These are phyloP conservation scores for Colletotrichum somersetense DNA, from an alignment of 2,329 filamentous ascomycete species.

Conservation along the genomic window DNA sequence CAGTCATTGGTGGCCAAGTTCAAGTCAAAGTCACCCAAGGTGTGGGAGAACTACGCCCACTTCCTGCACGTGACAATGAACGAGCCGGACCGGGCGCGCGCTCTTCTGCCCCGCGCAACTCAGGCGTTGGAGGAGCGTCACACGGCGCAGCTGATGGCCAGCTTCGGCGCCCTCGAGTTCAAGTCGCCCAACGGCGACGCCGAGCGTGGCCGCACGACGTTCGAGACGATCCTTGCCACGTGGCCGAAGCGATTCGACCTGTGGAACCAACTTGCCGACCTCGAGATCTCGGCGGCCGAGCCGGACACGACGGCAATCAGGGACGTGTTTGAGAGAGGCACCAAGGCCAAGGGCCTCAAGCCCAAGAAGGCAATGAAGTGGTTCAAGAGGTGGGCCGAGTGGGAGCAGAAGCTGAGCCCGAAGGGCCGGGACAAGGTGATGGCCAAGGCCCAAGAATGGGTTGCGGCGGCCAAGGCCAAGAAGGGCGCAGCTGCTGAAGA, in stretches of 20 bases:
- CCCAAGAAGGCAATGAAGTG: slow-evolving; percentile 85
- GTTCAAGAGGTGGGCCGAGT: slow-evolving; percentile 92
- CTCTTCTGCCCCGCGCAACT: slow-evolving; percentile 83
- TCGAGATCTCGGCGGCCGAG: slow-evolving; percentile 76
- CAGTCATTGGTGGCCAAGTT: slow-evolving; percentile 90
- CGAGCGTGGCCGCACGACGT: slow-evolving; percentile 94
- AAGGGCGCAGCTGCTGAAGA: slow-evolving; percentile 57
- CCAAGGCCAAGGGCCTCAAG: slow-evolving; percentile 78
- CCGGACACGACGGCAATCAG: slow-evolving; percentile 72
- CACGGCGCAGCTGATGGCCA: slow-evolving; percentile 78
- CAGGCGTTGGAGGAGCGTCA: slow-evolving; percentile 81
- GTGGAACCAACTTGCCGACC: slow-evolving; percentile 91
- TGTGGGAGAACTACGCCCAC: slow-evolving; percentile 95
- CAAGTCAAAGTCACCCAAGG: slow-evolving; percentile 80
- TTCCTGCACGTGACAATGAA: slow-evolving; percentile 85
- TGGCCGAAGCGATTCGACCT: slow-evolving; percentile 92
- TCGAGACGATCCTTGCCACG: slow-evolving; percentile 85
- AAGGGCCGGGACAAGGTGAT: slow-evolving; percentile 78
- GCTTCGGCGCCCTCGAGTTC: slow-evolving; percentile 94
- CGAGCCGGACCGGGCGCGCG: slow-evolving; percentile 79
- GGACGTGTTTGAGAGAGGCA: slow-evolving; percentile 85
- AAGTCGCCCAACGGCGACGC: slow-evolving; percentile 83
- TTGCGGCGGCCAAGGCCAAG: slow-evolving; percentile 63
- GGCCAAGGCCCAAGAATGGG: slow-evolving; percentile 78
- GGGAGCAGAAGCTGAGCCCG: slow-evolving; percentile 72